These are phyloP conservation scores for Lasiodiplodia theobromae DNA, from an alignment of 2,329 filamentous ascomycete species.

Conservation along the genomic window DNA sequence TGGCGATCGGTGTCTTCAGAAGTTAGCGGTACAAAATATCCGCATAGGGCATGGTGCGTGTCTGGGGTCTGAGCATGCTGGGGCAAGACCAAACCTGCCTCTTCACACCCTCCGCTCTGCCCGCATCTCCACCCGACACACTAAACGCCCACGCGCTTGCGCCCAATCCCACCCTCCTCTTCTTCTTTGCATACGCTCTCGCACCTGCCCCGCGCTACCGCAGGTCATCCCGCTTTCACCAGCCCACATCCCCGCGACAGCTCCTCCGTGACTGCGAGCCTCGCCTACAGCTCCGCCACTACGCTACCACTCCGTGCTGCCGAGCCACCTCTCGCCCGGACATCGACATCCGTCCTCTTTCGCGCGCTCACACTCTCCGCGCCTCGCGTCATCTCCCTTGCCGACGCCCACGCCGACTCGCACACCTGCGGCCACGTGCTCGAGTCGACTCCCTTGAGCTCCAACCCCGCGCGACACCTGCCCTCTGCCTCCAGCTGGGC, in stretches of 20 bases:
- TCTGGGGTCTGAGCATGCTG: not conserved
- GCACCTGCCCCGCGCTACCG: conserved; percentile 17
- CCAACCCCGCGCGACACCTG: conserved; percentile 16
- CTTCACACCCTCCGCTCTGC: conserved; percentile 12
- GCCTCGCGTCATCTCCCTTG: conserved; percentile 9
- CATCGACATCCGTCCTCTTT: not conserved
- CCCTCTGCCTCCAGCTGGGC: conserved; percentile 5
- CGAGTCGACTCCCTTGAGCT: conserved; percentile 18
- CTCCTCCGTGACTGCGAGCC: conserved; percentile 14
- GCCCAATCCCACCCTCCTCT: conserved; percentile 20
- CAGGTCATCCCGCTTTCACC: not conserved
- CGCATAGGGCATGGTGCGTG: too few relatives aligned
- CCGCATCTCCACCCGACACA: not conserved
- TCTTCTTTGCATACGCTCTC: conserved; percentile 19
- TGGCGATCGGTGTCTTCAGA: too few relatives aligned
- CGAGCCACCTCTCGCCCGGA: not conserved
- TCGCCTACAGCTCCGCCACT: conserved; percentile 13
- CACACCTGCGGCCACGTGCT: conserved; percentile 22
- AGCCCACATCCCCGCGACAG: conserved; percentile 6
- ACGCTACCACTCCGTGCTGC: conserved; percentile 7
- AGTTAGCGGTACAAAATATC: too few relatives aligned
- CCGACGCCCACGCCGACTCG: conserved; percentile 20
- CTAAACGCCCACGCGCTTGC: conserved; percentile 13
- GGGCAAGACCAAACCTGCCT: conserved; percentile 8
- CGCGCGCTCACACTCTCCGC: not conserved